phyloP scores from a whole-genome alignment of 2,329 filamentous ascomycete species.

The Colletotrichum endophyticum region DNA sequence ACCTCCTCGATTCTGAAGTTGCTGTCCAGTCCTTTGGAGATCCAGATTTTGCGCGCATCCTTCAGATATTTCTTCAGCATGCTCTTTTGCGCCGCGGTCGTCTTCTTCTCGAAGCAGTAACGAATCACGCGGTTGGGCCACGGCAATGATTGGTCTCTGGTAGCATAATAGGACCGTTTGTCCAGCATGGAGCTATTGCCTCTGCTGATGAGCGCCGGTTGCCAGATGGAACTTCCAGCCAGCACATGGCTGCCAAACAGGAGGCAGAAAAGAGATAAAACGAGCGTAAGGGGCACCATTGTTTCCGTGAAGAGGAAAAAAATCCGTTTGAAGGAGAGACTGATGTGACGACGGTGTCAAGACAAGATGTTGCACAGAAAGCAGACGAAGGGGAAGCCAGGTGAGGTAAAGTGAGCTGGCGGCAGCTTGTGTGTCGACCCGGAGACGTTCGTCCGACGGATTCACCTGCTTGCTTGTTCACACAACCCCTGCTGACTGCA shows the following conservation, averaged over 20 bases:
- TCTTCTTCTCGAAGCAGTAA: background rate
- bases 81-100: background rate
- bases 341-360: background rate
- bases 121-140: background rate
- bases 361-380: background rate
- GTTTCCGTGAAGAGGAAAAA: background rate
- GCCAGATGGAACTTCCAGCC: background rate
- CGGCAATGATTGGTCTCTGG: background rate
- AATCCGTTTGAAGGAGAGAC: background rate
- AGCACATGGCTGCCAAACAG: background rate
- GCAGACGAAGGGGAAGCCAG: background rate
- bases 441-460: background rate
- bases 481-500: background rate
- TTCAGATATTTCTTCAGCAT: background rate
- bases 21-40: background rate
- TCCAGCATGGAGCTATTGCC: background rate
- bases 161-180: background rate
- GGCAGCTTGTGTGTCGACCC: background rate
- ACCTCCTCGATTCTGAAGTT: constrained; percentile 20
- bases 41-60: background rate
- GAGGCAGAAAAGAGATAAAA: background rate
- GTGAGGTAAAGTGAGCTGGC: background rate
- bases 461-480: background rate
- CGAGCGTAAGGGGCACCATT: background rate
- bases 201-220: background rate